These are phyloP conservation scores for Linum usitatissimum DNA, from an alignment of 345 rosid species.

Conservation along the genomic window DNA sequence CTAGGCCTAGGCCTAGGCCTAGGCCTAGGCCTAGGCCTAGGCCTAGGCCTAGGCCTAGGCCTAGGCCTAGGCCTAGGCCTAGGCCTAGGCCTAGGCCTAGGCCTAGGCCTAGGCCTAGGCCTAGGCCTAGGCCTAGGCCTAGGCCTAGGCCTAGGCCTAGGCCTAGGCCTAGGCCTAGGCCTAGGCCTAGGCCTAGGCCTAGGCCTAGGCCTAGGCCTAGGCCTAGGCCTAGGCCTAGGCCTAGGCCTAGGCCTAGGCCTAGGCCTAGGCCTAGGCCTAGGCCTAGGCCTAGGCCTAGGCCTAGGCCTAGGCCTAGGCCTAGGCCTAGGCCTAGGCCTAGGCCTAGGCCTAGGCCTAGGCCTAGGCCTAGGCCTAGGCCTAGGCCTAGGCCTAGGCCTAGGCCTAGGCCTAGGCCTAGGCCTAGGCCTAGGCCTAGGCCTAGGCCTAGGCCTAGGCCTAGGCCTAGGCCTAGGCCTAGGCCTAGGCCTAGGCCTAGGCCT, in stretches of 20 bases:
- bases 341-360: constrained; percentile 4
- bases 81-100: not conserved
- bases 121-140: constrained; percentile 3
- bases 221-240: constrained; percentile 5
- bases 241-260: constrained; percentile 10
- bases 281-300: constrained; percentile 10
- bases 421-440: constrained; percentile 8
- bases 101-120: not conserved
- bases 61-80: not conserved
- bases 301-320: constrained; percentile 10
- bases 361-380: constrained; percentile 10
- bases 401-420: constrained; percentile 10
- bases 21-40: constrained; percentile 1
- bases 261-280: constrained; percentile 9
- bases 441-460: constrained; percentile 7
- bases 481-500: constrained; percentile 10
- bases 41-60: constrained; percentile 1
- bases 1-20: not conserved
- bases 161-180: not conserved
- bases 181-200: not conserved
- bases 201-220: not conserved
- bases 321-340: not conserved
- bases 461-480: constrained; percentile 10
- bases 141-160: not conserved
- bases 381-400: constrained; percentile 9